Base-by-base conservation (phyloP, 2,329 filamentous ascomycete species). In the Phyllosticta capitalensis region DNA sequence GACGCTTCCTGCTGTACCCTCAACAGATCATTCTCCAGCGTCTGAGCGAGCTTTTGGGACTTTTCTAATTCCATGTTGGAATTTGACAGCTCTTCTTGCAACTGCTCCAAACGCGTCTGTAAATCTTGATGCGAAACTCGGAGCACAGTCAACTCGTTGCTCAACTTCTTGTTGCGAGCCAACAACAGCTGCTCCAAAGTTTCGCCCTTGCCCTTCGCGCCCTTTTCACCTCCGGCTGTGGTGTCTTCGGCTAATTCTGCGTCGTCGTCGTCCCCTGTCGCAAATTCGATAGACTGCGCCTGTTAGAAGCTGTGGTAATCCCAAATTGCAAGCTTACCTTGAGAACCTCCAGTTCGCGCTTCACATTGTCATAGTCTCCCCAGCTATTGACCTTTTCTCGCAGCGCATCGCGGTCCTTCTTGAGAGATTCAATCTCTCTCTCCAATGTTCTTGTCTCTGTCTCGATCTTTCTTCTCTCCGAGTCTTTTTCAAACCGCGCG, bases 321-420 rank as follows among this genome's bases (percentile, higher is more conserved):
- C 30, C n/a, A 24, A 12, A 53, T 52, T 26, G 6, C 21, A 19
- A 28, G 64, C 68, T 61, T 69, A 81, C 81, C 72, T 96, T 96
- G 62, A 99, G 83, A 62, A 97, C 92, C 68, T 97, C 92, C 2
- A 99, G 81, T 73, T 99, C 95, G 64, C 95, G 89, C 75, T 94
- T 96, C 54, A 99, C 84, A 61, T 97, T 92, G 33, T 97, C 92
- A 71, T 99, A 99, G 71, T 99, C 94, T 65, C 84, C 84, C 85
- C 90, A 95, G 70, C 89, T 95, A 63, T 90, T 85, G 3, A 97
- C 83, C 75, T 94, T 96, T 45, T 80, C 78, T 68, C 87, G 89
- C 59, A 97, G 78, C 24, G 81, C 79, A 62, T 96, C 91, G 64
- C 89, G 86, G 70, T 97, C 94, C 30, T 88, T 84, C 67, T 86